Conservation (phyloP, 2,329 filamentous ascomycete species). For the Talaromyces piceae region DNA sequence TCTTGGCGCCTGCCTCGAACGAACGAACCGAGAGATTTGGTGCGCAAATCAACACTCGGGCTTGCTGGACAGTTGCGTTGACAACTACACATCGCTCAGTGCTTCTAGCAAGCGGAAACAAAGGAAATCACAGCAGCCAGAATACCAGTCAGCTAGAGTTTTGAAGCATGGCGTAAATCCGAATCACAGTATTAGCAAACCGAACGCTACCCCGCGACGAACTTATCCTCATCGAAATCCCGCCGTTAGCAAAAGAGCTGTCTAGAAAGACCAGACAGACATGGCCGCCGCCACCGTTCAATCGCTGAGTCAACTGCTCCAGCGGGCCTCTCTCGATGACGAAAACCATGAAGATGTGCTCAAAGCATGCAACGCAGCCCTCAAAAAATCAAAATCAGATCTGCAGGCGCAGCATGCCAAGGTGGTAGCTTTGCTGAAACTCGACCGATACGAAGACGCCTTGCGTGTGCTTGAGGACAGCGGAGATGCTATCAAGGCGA, state of each 20-base stretch:
- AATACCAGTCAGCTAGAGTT: neutral
- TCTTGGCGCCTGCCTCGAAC: neutral
- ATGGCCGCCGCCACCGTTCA: conserved; percentile 39
- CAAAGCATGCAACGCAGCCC: conserved; percentile 48
- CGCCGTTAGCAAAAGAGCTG: neutral
- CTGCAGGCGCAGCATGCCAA: conserved; percentile 52
- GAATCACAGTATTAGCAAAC: neutral
- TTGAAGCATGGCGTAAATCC: conserved; percentile 1
- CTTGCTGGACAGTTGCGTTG: neutral
- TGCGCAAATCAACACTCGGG: neutral
- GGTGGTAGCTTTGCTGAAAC: conserved; percentile 53
- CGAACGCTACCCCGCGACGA: conserved; percentile 2
- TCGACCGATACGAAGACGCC: conserved; percentile 57
- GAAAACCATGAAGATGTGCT: conserved; percentile 57
- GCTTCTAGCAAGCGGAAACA: neutral
- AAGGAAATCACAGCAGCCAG: neutral
- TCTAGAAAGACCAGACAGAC: neutral
- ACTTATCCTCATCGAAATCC: neutral
- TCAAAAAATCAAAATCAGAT: conserved; percentile 53
- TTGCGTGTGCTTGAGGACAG: conserved; percentile 48
- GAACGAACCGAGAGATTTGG: neutral
- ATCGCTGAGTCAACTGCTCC: conserved; percentile 49
- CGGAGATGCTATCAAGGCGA: conserved; percentile 47
- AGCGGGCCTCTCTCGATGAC: conserved; percentile 50
- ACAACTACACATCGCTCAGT: neutral